A percentile compares a stretch with the other conserved stretches of the same genome.
Conservation (phyloP, 352 stramenopile species). For the Thalassiosira exigua region DNA sequence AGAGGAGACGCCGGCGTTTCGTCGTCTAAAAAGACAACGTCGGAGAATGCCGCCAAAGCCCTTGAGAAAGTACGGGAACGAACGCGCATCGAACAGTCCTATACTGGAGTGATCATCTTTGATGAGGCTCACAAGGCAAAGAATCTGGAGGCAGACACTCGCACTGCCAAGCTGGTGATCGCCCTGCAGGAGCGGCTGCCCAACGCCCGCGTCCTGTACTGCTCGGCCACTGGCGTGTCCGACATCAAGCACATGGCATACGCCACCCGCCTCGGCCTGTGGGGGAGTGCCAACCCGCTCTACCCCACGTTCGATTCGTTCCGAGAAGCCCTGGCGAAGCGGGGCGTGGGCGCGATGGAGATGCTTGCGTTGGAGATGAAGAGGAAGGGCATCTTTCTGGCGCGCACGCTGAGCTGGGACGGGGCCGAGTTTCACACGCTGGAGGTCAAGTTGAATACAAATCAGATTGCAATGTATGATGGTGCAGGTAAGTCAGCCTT, state of each 20-base stretch:
- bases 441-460: slow-evolving; percentile 40
- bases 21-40: not conserved
- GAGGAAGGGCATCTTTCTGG: slow-evolving; percentile 72
- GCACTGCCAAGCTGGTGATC: slow-evolving; percentile 77
- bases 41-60: not conserved
- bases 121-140: slow-evolving; percentile 87
- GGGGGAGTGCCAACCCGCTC: slow-evolving; percentile 59
- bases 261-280: slow-evolving; percentile 84
- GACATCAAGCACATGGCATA: slow-evolving; percentile 86
- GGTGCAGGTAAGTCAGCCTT: slow-evolving; percentile 18
- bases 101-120: slow-evolving; percentile 81
- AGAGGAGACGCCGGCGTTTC: slow-evolving; percentile 6
- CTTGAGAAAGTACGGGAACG: slow-evolving; percentile 28
- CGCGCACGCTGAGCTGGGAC: slow-evolving; percentile 78
- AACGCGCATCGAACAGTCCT: slow-evolving; percentile 46
- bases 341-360: slow-evolving; percentile 85
- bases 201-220: slow-evolving; percentile 85
- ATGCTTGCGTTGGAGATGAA: slow-evolving; percentile 88
- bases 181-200: slow-evolving; percentile 79
- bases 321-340: slow-evolving; percentile 69
- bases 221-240: slow-evolving; percentile 83
- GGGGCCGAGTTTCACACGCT: slow-evolving; percentile 75
- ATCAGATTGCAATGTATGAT: slow-evolving; percentile 58
- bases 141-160: slow-evolving; percentile 79
- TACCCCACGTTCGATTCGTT: slow-evolving; percentile 80